Percentiles rank a stretch among this genome's conserved stretches.
phyloP scores from a whole-genome alignment of 495 filamentous ascomycete genomes.

The Cercophora sp. region DNA sequence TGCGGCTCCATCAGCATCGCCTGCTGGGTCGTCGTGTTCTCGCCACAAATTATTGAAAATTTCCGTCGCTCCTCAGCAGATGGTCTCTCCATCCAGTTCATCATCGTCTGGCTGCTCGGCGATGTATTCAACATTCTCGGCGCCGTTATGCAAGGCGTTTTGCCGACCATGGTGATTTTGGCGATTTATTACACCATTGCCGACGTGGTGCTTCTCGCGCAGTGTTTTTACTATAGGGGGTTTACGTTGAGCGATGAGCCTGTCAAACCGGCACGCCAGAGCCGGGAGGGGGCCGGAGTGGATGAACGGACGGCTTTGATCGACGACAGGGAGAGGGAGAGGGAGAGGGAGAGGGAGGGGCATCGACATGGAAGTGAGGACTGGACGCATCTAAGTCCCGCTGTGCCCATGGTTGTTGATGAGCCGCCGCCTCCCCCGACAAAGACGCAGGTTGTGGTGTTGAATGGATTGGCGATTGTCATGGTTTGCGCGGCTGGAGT shows the following conservation, averaged over 20 bases:
- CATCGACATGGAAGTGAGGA: slow-evolving; percentile 38
- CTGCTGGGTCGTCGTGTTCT: slow-evolving; percentile 97
- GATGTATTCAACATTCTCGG: slow-evolving; percentile 98
- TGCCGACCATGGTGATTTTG: slow-evolving; percentile 94
- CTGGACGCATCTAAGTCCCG: slow-evolving; percentile 68
- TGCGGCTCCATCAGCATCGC: slow-evolving; percentile 93
- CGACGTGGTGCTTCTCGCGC: slow-evolving; percentile 78
- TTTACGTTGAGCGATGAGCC: slow-evolving; percentile 64
- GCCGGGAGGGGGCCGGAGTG: slow-evolving; percentile 14
- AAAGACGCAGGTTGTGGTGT: slow-evolving; percentile 54
- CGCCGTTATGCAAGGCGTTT: slow-evolving; percentile 83
- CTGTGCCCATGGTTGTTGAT: slow-evolving; percentile 60
- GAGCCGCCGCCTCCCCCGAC: slow-evolving; percentile 36
- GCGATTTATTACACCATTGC: slow-evolving; percentile 94
- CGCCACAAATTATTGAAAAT: slow-evolving; percentile 94
- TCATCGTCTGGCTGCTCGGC: slow-evolving; percentile 84
- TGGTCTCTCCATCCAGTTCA: slow-evolving; percentile 83
- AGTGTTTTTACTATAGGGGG: slow-evolving; percentile 92
- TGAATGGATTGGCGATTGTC: slow-evolving; percentile 67
- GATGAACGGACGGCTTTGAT: slow-evolving; percentile 44
- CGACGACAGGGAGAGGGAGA: not conserved
- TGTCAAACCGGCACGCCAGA: slow-evolving; percentile 20
- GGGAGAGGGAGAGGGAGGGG: not conserved
- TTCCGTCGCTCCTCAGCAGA: slow-evolving; percentile 83
- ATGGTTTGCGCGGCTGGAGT: slow-evolving; percentile 80